Percentiles rank a stretch among this genome's conserved stretches.
phyloP scores from a whole-genome alignment of 2,329 filamentous ascomycete genomes.

The Sporothrix globosa region DNA sequence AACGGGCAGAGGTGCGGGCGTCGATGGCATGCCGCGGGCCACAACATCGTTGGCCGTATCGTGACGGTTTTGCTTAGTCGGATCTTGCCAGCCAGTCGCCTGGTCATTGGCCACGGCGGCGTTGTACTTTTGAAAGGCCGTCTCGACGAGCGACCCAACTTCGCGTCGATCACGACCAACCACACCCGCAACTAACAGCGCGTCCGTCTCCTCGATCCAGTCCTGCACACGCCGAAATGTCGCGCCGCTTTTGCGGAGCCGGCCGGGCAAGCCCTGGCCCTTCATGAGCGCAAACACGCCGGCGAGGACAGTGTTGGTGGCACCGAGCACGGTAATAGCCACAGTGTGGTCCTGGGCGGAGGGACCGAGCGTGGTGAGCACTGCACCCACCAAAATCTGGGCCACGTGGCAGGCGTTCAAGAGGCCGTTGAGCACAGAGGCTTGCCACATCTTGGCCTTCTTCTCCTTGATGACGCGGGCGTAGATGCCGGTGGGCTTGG shows the following conservation, averaged over 20 bases:
- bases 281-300: slow-evolving; percentile 62
- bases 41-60: no score
- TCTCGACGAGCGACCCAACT: slow-evolving; percentile 49
- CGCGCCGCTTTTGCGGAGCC: slow-evolving; percentile 51
- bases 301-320: slow-evolving; percentile 65
- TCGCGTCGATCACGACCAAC: slow-evolving; percentile 50
- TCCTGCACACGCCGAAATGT: slow-evolving; percentile 54
- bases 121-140: slow-evolving; percentile 47
- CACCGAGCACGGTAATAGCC: slow-evolving; percentile 61
- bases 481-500: slow-evolving; percentile 48
- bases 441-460: slow-evolving; percentile 42
- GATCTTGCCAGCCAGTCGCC: neutral
- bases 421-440: slow-evolving; percentile 43
- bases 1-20: no score
- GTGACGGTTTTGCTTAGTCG: no score
- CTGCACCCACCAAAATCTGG: slow-evolving; percentile 54
- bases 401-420: slow-evolving; percentile 50
- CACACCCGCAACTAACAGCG: slow-evolving; percentile 48
- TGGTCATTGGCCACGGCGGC: slow-evolving; percentile 35
- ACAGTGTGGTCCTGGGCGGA: slow-evolving; percentile 53
- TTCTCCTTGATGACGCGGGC: slow-evolving; percentile 44
- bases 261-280: slow-evolving; percentile 54
- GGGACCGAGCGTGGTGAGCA: slow-evolving; percentile 52
- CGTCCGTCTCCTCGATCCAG: slow-evolving; percentile 59
- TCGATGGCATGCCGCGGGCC: no score